phyloP scores from a whole-genome alignment of 2,329 filamentous ascomycete species.

The Diaporthe citrichinensis region DNA sequence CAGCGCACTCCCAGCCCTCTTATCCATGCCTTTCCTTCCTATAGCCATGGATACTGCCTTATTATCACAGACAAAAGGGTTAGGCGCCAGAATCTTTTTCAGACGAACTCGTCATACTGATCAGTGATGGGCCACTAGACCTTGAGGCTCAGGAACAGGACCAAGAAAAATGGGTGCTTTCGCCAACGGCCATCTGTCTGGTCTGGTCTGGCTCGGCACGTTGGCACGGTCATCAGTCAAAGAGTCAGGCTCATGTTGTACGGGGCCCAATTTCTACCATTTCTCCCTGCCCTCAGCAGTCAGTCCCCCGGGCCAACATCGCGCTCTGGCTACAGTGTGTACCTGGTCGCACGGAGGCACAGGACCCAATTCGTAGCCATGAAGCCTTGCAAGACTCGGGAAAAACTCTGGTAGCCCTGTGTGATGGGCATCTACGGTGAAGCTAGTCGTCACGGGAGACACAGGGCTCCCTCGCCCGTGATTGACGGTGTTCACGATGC shows the following conservation, averaged over 20 bases:
- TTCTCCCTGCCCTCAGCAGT: not conserved
- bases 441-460: constrained; percentile 14
- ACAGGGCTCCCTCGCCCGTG: constrained; percentile 24
- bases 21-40: constrained; percentile 11
- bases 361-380: not conserved
- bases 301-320: not conserved
- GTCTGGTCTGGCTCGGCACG: not conserved
- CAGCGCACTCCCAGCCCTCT: constrained; percentile 7
- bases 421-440: constrained; percentile 18
- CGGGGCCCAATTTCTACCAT: not conserved
- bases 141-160: constrained; percentile 29
- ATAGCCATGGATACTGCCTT: constrained; percentile 23
- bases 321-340: constrained; percentile 1
- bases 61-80: constrained; percentile 9
- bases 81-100: constrained; percentile 11
- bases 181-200: not conserved
- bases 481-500: not conserved
- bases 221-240: constrained; percentile 5
- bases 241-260: not conserved
- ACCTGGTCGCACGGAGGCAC: constrained; percentile 3
- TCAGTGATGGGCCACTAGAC: not conserved
- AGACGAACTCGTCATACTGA: constrained; percentile 28
- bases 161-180: not conserved
- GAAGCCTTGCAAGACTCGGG: not conserved
- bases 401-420: not conserved